Percentiles rank a stretch among this genome's conserved stretches.
These are phyloP conservation scores for Eucalyptus lansdowneana DNA, from an alignment of 345 rosid species.

Conservation along the genomic window DNA sequence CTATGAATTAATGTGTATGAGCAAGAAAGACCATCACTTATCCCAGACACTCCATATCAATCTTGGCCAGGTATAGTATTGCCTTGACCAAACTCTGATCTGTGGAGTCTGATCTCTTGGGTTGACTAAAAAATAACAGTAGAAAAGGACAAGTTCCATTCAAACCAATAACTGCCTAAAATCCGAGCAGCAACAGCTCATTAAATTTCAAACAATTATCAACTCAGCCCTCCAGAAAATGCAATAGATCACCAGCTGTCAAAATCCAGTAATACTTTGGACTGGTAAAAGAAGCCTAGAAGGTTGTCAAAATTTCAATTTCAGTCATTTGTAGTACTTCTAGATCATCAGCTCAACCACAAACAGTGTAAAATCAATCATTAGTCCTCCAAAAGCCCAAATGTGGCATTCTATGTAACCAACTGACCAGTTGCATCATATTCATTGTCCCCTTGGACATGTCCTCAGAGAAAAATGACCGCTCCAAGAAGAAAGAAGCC, in stretches of 20 bases:
- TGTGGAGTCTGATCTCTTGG: background rate
- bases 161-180: background rate
- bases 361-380: background rate
- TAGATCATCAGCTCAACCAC: background rate
- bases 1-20: background rate
- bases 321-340: background rate
- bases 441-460: background rate
- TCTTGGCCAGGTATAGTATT: background rate
- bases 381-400: background rate
- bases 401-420: background rate
- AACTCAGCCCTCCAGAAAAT: background rate
- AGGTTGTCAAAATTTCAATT: background rate
- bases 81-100: background rate
- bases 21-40: background rate
- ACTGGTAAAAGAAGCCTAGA: background rate
- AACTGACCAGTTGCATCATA: background rate
- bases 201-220: background rate
- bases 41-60: background rate
- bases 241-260: background rate
- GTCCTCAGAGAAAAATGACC: background rate
- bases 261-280: background rate
- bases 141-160: background rate
- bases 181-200: background rate
- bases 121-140: background rate
- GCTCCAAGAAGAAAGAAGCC: background rate